Evolutionary conservation across 2,329 filamentous ascomycete genomes (phyloP), one percentile per base, ranked within the genome.

Genomic region (Eurotiales sp.): DNA sequence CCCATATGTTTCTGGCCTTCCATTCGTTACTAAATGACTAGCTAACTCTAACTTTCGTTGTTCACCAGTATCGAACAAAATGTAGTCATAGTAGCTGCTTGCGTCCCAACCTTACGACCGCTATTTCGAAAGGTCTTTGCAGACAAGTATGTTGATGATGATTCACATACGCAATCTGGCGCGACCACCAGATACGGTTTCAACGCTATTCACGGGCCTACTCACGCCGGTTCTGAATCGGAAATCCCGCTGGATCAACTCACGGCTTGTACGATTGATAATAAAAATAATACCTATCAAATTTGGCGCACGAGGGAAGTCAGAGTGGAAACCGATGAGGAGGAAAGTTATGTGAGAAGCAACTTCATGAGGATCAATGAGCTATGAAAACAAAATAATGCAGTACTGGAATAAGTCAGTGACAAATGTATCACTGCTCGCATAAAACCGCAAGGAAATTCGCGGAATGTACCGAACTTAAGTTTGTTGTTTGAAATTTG

Each of bases 1-100:
- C 21, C n/a, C 11, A 4, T 40, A 5, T 19, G 3, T 14, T 21
- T 29, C 37, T 12, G 19, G 14, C 11, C 15, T 21, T 17, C 5
- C 14, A 22, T n/a, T n/a, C n/a, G n/a, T n/a, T n/a, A n/a, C n/a
- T n/a, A n/a, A n/a, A n/a, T n/a, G n/a, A n/a, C n/a, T n/a, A n/a
- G n/a, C n/a, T n/a, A n/a, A n/a, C n/a, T n/a, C 39, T 46, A 37
- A 52, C 42, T 1, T 39, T 4, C 10, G 6, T n/a, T n/a, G n/a
- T n/a, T n/a, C n/a, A n/a, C n/a, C 22, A 61, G 59, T 4, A 54
- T 64, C 51, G 61, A 64, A 41, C 60, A 63, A 46, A 64, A 63
- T 45, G 59, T 64, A 34, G 60, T 64, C 52, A 63, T 64, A n/a
- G 47, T 63, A 12, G 62, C 61, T 2, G 62, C 61, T 11, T 64